Conservation (phyloP, 2,329 filamentous ascomycete species). For the Dothiorella sarmentorum region DNA sequence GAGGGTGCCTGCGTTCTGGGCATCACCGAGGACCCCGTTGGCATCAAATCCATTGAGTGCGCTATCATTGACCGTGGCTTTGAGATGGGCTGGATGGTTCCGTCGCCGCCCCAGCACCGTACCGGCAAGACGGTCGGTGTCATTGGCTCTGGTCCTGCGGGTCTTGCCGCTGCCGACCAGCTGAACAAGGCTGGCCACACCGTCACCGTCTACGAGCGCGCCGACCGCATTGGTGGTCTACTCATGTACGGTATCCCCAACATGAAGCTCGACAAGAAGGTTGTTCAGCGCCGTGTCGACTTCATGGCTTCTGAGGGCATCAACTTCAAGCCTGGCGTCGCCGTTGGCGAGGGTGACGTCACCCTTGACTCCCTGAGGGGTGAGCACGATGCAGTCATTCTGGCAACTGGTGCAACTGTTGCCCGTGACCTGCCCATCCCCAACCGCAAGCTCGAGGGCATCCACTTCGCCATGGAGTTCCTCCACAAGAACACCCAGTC, state of each 20-base stretch:
- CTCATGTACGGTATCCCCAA: conserved; percentile 99
- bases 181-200: conserved; percentile 87
- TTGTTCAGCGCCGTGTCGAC: conserved; percentile 91
- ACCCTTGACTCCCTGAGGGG: conserved; percentile 69
- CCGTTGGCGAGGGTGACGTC: conserved; percentile 69
- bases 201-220: conserved; percentile 89
- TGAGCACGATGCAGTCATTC: conserved; percentile 77
- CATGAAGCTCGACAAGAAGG: conserved; percentile 98
- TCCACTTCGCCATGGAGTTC: conserved; percentile 98
- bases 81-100: conserved; percentile 97
- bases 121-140: conserved; percentile 86
- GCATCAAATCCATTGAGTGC: conserved; percentile 97
- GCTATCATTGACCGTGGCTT: conserved; percentile 97
- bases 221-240: conserved; percentile 84
- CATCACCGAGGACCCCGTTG: conserved; percentile 94
- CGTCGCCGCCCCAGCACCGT: conserved; percentile 70
- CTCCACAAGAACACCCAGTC: conserved; percentile 97
- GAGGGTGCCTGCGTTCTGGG: conserved; percentile 94
- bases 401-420: conserved; percentile 90
- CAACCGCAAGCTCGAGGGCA: conserved; percentile 79
- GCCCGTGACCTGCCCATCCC: conserved; percentile 90
- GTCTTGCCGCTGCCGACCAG: conserved; percentile 87
- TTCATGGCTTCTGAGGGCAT: conserved; percentile 91
- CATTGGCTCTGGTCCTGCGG: conserved; percentile 88
- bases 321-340: conserved; percentile 72